phyloP scores from a whole-genome alignment of 495 filamentous ascomycete genomes.

The Aspergillus sclerotiicarbonarius region DNA sequence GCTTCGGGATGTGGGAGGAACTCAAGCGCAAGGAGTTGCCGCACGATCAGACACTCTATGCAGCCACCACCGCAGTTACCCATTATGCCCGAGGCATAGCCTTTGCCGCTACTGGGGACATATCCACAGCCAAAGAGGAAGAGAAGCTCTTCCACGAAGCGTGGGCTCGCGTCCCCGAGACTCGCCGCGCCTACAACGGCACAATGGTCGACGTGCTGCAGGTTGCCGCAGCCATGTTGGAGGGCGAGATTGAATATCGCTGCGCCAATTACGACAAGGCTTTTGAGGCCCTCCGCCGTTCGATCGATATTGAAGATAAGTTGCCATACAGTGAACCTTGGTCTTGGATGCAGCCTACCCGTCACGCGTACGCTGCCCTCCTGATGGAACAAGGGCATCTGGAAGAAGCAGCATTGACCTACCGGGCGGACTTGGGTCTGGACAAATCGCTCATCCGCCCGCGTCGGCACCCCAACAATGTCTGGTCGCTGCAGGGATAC shows the following conservation, averaged over 20 bases:
- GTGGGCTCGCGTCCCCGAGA: conserved; percentile 39
- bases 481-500: conserved; percentile 67
- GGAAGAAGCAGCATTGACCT: conserved; percentile 54
- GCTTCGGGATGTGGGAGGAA: conserved; percentile 64
- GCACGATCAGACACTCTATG: conserved; percentile 52
- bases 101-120: conserved; percentile 49
- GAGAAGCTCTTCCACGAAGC: conserved; percentile 46
- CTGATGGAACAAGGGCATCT: conserved; percentile 59
- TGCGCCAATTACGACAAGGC: conserved; percentile 50
- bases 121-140: conserved; percentile 44
- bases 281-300: conserved; percentile 49
- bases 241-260: conserved; percentile 66
- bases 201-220: conserved; percentile 54
- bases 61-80: conserved; percentile 55
- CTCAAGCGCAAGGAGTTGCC: conserved; percentile 48
- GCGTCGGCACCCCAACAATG: conserved; percentile 60
- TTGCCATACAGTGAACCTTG: conserved; percentile 67
- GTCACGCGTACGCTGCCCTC: conserved; percentile 65
- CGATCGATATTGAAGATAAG: conserved; percentile 53
- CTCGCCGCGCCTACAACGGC: conserved; percentile 58
- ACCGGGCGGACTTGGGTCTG: conserved; percentile 61
- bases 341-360: conserved; percentile 68
- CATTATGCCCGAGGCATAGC: conserved; percentile 64
- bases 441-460: conserved; percentile 51
- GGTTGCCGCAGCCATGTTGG: conserved; percentile 60